Evolutionary conservation across 805 yeast genomes (phyloP).

Genomic region (Candida maltosa): DNA sequence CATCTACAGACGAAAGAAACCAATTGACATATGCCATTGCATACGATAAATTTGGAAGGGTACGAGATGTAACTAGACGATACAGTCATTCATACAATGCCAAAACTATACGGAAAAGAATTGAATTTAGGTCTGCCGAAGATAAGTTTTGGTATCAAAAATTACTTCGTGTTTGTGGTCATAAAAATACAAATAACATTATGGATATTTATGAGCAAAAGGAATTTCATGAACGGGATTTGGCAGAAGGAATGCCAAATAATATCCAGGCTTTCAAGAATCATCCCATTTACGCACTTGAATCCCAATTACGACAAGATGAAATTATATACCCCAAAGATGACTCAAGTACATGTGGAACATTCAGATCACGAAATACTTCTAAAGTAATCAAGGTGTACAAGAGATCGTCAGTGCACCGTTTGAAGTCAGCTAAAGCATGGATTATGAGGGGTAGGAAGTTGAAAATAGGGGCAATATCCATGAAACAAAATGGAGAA

Average conservation of each 20-base stretch:
- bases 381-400: constrained; percentile 59
- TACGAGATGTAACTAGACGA: constrained; percentile 81
- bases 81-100: constrained; percentile 72
- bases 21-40: constrained; percentile 75
- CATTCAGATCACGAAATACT: constrained; percentile 47
- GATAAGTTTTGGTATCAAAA: constrained; percentile 61
- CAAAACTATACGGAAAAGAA: constrained; percentile 68
- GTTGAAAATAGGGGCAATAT: constrained; percentile 66
- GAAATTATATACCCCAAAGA: constrained; percentile 70
- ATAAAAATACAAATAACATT: constrained; percentile 18
- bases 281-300: constrained; percentile 84
- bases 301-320: constrained; percentile 65
- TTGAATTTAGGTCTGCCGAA: constrained; percentile 52
- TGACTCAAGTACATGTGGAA: constrained; percentile 60
- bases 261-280: constrained; percentile 76
- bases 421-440: constrained; percentile 68
- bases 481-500: constrained; percentile 53
- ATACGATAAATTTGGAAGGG: constrained; percentile 60
- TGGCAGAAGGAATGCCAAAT: constrained; percentile 84
- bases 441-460: constrained; percentile 85
- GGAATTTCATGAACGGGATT: constrained; percentile 59
- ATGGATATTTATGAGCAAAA: constrained; percentile 55
- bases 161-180: constrained; percentile 20
- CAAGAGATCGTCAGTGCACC: constrained; percentile 60
- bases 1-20: constrained; percentile 53